A percentile compares a stretch with the other conserved stretches of the same genome.
These are phyloP conservation scores for Collybia sordida DNA, from an alignment of 768 basidiomycete genomes.

Conservation along the genomic window DNA sequence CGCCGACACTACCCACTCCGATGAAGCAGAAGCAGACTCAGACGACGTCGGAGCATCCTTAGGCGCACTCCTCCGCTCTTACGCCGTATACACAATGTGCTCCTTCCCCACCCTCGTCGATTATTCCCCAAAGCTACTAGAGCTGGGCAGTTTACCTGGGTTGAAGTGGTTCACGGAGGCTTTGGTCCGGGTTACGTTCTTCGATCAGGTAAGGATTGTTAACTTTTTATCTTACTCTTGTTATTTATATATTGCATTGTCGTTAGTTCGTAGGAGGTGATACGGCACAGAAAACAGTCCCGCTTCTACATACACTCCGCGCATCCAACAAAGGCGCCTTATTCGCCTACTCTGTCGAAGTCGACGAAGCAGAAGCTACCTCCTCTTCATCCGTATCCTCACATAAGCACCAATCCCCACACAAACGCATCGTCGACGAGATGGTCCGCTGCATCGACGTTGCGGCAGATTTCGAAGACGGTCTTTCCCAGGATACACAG, in stretches of 20 bases:
- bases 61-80: slow-evolving; percentile 59
- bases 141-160: slow-evolving; percentile 54
- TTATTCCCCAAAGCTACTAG: slow-evolving; percentile 64
- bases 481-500: slow-evolving; percentile 18
- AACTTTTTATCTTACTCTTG: background rate
- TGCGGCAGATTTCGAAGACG: slow-evolving; percentile 78
- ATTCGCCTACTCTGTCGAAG: slow-evolving; percentile 86
- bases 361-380: slow-evolving; percentile 58
- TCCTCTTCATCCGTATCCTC: slow-evolving; percentile 16
- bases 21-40: slow-evolving; percentile 6
- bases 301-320: slow-evolving; percentile 63
- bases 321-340: slow-evolving; percentile 70
- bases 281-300: slow-evolving; percentile 65
- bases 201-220: slow-evolving; percentile 60
- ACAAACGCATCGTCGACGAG: slow-evolving; percentile 72
- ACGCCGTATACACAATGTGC: slow-evolving; percentile 80
- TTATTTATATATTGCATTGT: no score
- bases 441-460: slow-evolving; percentile 76
- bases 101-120: slow-evolving; percentile 79
- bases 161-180: slow-evolving; percentile 64
- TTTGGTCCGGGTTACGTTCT: slow-evolving; percentile 80
- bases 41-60: slow-evolving; percentile 22
- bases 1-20: slow-evolving; percentile 13
- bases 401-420: slow-evolving; percentile 28
- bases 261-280: slow-evolving; percentile 87